Evolutionary conservation across 176 grass and related monocot species (phyloP).

Genomic region (Bromus sterilis): DNA sequence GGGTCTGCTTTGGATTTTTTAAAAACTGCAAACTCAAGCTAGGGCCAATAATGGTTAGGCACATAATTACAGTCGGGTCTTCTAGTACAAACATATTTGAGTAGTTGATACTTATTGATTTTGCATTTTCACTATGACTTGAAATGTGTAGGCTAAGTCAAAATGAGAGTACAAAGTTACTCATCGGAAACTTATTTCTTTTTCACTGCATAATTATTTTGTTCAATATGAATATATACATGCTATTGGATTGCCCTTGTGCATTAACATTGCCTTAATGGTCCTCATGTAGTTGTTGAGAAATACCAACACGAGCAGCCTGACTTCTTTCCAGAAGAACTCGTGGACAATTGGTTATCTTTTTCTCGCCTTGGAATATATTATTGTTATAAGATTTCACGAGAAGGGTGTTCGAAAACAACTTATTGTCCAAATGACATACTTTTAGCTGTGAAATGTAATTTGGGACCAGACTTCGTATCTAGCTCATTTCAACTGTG

Average conservation of each 20-base stretch:
- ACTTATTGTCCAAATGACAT: slow-evolving; percentile 22
- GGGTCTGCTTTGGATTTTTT: neutral
- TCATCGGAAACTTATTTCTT: neutral
- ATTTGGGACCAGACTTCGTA: slow-evolving; percentile 54
- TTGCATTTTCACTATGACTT: neutral
- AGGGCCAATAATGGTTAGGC: neutral
- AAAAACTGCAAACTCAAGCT: neutral
- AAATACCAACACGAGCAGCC: slow-evolving; percentile 40
- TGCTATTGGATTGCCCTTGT: neutral
- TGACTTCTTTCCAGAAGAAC: slow-evolving; percentile 60
- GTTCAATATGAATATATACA: neutral
- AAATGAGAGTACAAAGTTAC: neutral
- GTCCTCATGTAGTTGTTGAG: slow-evolving; percentile 35
- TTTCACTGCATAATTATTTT: neutral
- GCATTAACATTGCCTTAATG: slow-evolving; percentile 9
- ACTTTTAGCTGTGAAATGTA: slow-evolving; percentile 53
- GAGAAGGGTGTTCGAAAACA: slow-evolving; percentile 22
- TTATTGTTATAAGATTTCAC: slow-evolving; percentile 61
- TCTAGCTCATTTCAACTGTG: slow-evolving; percentile 42
- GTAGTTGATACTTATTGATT: neutral
- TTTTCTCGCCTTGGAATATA: slow-evolving; percentile 58
- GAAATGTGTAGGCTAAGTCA: neutral
- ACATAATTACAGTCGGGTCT: neutral
- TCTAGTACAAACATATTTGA: neutral
- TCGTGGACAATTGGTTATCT: slow-evolving; percentile 53